Evolutionary conservation across 352 stramenopile genomes (phyloP), one percentile per base, ranked within the genome.

Genomic region (Phytophthora uliginosa): DNA sequence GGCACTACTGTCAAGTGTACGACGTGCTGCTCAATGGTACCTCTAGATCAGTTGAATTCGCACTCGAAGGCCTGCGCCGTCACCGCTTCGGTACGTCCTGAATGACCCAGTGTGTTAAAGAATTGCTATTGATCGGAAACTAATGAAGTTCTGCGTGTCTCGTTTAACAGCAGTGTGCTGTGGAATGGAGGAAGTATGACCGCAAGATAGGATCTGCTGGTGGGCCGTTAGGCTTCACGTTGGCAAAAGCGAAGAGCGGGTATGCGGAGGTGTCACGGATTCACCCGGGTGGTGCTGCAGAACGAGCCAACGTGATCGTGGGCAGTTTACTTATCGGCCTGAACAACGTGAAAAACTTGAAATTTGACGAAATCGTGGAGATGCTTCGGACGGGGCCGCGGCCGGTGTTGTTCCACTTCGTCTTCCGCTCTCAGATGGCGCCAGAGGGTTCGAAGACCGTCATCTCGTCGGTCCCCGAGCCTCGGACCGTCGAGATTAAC

Each of bases 251-350:
- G 3, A 83, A 77, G 10, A 85, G 78, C 4, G 86, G 86, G 1
- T 92, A 88, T 73, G 88, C 90, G 1, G 84, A 95, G 55, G 83
- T 96, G 28, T 90, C 81, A 33, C 82, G 83, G n/a, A 66, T 96
- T 18, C 81, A 81, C 2, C 74, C 83, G 0, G 85, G 80, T 17
- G 84, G 90, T 13, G 79, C 81, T 33, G 88, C 90, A 1, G 86
- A 95, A 52, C 50, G 65, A 56, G 73, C 85, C 17, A 78, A 85
- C 40, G 86, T 96, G 31, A 73, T 92, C 1, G 79, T 95, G 5
- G 90, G 88, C 13, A 95, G 88, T 66, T 92, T 86, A 55, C 76
- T 96, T 34, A 83, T 96, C 15, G 88, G 83, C 9, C 63, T 96
- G 38, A 86, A 94, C 69, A 76, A 71, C 36, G 59, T 80, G 34